Evolutionary conservation across 164 flowering plant genomes (phyloP), one percentile per base, ranked within the genome.

Genomic region (Dillenia turbinata): DNA sequence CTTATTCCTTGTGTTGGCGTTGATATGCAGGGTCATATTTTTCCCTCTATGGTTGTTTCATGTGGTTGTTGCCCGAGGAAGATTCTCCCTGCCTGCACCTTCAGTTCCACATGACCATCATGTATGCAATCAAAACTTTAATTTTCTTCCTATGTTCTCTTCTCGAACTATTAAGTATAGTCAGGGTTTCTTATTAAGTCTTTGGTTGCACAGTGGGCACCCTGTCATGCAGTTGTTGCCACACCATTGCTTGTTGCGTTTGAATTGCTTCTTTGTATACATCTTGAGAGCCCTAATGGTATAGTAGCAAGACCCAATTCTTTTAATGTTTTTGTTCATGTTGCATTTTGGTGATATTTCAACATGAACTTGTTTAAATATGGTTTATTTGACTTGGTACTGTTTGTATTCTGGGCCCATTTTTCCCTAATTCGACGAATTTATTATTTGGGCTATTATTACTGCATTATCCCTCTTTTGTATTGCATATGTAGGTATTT

Each of bases 11-110:
- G 40, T 33, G 40, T 33, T 56, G 47, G 40, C 6, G 7, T 33
- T 33, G 9, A 17, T 56, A 45, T 83, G 78, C 85, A 87, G 98
- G 96, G 11, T 75, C 8, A 65, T 88, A 48, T 89, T 89, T 75
- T 66, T 73, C 52, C 98, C 98, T 3, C 76, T 92, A 53, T 92
- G 95, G 96, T 67, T 83, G 54, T 92, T 92, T 72, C 98, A 92
- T 74, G 79, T 73, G 49, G 82, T 83, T 71, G 89, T 88, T 66
- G 91, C 96, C 13, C 81, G 96, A 59, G 95, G 96, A 71, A 81
- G 96, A 67, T 92, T 92, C 79, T 92, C 98, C 14, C 73, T 89
- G 50, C 96, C 95, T 57, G 98, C 98, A 55, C 98, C 98, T 50
- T 83, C 88, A 22, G 72, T 81, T 63, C 96, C 98, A 1, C 90